These are phyloP conservation scores for Straminergon stramineum DNA, from an alignment of 225 moss, liverwort and hornwort species.

Conservation along the genomic window DNA sequence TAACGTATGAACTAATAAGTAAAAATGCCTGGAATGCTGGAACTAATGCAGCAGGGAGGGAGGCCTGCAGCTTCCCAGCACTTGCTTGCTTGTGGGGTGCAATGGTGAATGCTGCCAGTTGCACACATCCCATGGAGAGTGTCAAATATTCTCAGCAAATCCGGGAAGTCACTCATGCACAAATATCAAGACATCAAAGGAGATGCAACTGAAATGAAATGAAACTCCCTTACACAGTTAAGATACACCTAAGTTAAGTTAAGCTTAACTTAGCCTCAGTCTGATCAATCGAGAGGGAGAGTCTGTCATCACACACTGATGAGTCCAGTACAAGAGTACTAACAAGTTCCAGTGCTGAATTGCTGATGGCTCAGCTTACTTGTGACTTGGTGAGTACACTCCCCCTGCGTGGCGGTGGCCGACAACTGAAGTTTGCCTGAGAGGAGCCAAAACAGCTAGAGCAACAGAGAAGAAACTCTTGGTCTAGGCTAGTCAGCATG, in stretches of 20 bases:
- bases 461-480: neutral
- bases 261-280: neutral
- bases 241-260: no score
- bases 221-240: no score
- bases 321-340: neutral
- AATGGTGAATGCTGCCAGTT: neutral
- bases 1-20: neutral
- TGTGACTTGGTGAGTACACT: neutral
- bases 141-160: slow-evolving; percentile 1
- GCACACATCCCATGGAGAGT: neutral
- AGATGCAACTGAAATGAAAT: neutral
- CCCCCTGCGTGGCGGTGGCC: rapidly evolving
- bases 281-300: neutral
- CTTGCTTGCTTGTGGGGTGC: neutral
- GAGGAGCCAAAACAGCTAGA: neutral
- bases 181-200: neutral
- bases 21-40: neutral
- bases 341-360: neutral
- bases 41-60: no score
- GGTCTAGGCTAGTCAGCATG: neutral
- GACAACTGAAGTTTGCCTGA: neutral
- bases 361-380: neutral
- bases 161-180: neutral
- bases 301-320: neutral
- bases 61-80: neutral